A percentile compares a stretch with the other conserved stretches of the same genome.
These are phyloP conservation scores for Stephanocyclus meneghinianus DNA, from an alignment of 352 stramenopile species.

Conservation along the genomic window DNA sequence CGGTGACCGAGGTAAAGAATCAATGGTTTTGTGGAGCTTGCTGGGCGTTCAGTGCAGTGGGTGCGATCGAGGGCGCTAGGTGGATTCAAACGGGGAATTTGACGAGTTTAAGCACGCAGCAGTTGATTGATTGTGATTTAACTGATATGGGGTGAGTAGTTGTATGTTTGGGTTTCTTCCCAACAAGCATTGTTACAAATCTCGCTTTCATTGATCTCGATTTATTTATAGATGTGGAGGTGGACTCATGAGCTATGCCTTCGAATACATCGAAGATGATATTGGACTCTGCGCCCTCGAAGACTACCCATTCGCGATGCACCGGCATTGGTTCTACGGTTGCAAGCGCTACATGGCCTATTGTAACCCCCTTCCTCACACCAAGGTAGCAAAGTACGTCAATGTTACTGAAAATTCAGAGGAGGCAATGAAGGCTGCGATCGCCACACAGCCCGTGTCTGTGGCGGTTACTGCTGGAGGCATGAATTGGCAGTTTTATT, in stretches of 20 bases:
- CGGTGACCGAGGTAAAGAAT: slow-evolving; percentile 97
- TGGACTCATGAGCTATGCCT: slow-evolving; percentile 96
- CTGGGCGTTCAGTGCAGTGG: slow-evolving; percentile 98
- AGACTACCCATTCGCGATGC: slow-evolving; percentile 90
- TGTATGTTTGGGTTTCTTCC: not conserved
- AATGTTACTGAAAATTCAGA: slow-evolving; percentile 85
- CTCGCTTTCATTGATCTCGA: no score
- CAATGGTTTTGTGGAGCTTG: slow-evolving; percentile 92
- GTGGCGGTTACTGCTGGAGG: slow-evolving; percentile 92
- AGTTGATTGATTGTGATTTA: slow-evolving; percentile 95
- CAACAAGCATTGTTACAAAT: no score
- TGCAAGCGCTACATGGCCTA: slow-evolving; percentile 69
- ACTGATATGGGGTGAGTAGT: slow-evolving; percentile 86
- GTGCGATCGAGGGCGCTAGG: slow-evolving; percentile 94
- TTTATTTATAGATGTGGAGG: slow-evolving; percentile 76
- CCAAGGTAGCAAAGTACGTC: slow-evolving; percentile 87
- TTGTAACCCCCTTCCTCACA: slow-evolving; percentile 83
- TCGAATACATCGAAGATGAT: slow-evolving; percentile 91
- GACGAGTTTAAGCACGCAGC: slow-evolving; percentile 91
- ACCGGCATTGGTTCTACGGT: slow-evolving; percentile 43
- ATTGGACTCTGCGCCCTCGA: slow-evolving; percentile 89
- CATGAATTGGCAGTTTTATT: slow-evolving; percentile 94
- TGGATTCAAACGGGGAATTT: slow-evolving; percentile 86
- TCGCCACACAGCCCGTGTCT: slow-evolving; percentile 91
- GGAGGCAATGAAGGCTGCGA: slow-evolving; percentile 87